Conservation (phyloP, 495 filamentous ascomycete species). For the Lasiosphaeris hirsuta region DNA sequence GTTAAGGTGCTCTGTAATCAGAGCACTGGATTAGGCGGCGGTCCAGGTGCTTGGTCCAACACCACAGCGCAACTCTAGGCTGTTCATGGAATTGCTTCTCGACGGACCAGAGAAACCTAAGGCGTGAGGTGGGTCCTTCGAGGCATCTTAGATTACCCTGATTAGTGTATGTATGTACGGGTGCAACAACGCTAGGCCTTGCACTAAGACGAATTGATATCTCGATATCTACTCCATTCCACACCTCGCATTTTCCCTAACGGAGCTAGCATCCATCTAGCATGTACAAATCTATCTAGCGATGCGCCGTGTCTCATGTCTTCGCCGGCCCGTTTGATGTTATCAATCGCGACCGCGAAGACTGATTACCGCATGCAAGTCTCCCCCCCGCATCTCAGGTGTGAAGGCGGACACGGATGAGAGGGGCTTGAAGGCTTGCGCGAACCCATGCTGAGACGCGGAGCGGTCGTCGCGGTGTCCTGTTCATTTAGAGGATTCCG, state of each 20-base stretch:
- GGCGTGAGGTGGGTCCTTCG: too few relatives aligned
- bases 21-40: too few relatives aligned
- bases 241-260: too few relatives aligned
- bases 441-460: slow-evolving; percentile 4
- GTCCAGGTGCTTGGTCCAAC: too few relatives aligned
- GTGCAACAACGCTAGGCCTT: not conserved
- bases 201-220: not conserved
- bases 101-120: too few relatives aligned
- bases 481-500: not conserved
- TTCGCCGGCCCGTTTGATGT: not conserved
- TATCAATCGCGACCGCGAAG: not conserved
- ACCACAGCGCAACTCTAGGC: too few relatives aligned
- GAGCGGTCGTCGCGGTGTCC: slow-evolving; percentile 1
- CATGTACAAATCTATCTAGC: too few relatives aligned
- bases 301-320: too few relatives aligned
- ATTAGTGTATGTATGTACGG: not conserved
- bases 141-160: too few relatives aligned
- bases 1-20: too few relatives aligned
- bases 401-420: not conserved
- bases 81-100: too few relatives aligned
- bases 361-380: not conserved
- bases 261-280: too few relatives aligned
- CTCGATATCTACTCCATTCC: not conserved
- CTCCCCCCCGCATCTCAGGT: not conserved
- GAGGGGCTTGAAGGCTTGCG: not conserved